Base-by-base conservation (phyloP, 805 yeast species). In the Nadsonia fulvescens region DNA sequence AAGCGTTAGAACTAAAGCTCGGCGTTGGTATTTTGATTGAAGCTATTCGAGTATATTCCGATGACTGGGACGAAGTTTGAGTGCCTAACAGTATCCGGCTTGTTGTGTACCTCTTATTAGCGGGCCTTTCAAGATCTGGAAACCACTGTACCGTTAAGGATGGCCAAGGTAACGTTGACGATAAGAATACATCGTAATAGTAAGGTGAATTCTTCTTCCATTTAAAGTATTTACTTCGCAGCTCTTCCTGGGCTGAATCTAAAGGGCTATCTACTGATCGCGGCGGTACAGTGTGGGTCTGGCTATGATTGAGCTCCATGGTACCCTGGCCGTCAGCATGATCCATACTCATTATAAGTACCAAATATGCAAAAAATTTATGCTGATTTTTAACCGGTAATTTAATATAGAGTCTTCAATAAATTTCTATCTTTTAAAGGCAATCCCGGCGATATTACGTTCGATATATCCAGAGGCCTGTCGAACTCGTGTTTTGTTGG, bases 121-220 rank as follows among this genome's bases (percentile, higher is more conserved):
- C n/a, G n/a, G n/a, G n/a, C n/a, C n/a, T n/a, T 12, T 15, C 15
- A 12, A 59, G 44, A 35, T 69, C 77, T 2, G 78, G 78, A 22
- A 70, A 53, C 63, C 72, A 70, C 40, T 67, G 69, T 7, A 65
- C 60, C 3, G 72, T 56, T 23, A 64, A 39, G 5, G 73, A 65
- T 4, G 78, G 78, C 77, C 78, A 70, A 10, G 66, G 51, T 8
- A 69, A 48, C 8, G 70, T 49, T n/a, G 61, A 49, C 2, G 73
- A 63, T 20, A 58, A 53, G 15, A 70, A 41, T 23, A 61, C 54
- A 33, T 63, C 68, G 44, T 70, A 70, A 12, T 69, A 44, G 19
- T 58, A 51, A 5, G 66, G 69, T 1, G 70, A 47, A 37, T 70
- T 70, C 37, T 70, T 71, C 51, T 69, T 68, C 74, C 75, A 70